These are phyloP conservation scores for Vitis vinifera DNA, from an alignment of 164 flowering plant species.

Conservation along the genomic window DNA sequence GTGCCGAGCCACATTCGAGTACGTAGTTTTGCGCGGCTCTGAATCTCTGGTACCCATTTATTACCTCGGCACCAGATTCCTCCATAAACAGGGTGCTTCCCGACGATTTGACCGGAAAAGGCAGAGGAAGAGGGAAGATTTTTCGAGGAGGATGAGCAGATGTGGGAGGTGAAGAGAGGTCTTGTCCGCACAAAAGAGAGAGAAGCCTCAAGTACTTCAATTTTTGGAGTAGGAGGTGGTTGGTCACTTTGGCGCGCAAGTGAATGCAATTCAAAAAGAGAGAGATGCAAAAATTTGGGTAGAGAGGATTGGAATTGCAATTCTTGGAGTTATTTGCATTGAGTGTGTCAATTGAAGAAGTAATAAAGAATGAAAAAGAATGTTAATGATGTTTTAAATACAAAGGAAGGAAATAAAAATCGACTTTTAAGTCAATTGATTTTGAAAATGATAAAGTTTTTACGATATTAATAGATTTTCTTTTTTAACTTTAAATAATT, in stretches of 20 bases:
- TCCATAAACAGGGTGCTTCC: constrained; percentile 48
- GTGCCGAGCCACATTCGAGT: constrained; percentile 90
- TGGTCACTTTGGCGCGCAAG: constrained; percentile 13
- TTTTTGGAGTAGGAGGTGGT: neutral
- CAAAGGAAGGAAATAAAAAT: no score
- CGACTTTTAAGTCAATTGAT: no score
- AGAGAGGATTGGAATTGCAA: no score
- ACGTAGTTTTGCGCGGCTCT: constrained; percentile 64
- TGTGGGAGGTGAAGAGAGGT: neutral
- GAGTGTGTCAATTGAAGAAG: no score
- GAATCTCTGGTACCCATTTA: constrained; percentile 90
- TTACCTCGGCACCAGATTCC: constrained; percentile 70
- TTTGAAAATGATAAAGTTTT: no score
- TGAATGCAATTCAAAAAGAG: no score
- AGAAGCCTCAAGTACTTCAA: constrained; percentile 4
- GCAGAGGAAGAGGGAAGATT: neutral
- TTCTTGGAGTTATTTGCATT: no score
- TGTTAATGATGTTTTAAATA: no score
- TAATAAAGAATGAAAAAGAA: no score
- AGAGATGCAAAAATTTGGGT: no score
- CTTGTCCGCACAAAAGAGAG: neutral
- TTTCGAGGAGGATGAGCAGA: constrained; percentile 3
- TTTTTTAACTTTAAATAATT: no score
- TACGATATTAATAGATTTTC: no score
- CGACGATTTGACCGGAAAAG: constrained; percentile 10